Evolutionary conservation across 495 filamentous ascomycete genomes (phyloP), one percentile per base, ranked within the genome.

Genomic region (Diplogelasinospora grovesii): DNA sequence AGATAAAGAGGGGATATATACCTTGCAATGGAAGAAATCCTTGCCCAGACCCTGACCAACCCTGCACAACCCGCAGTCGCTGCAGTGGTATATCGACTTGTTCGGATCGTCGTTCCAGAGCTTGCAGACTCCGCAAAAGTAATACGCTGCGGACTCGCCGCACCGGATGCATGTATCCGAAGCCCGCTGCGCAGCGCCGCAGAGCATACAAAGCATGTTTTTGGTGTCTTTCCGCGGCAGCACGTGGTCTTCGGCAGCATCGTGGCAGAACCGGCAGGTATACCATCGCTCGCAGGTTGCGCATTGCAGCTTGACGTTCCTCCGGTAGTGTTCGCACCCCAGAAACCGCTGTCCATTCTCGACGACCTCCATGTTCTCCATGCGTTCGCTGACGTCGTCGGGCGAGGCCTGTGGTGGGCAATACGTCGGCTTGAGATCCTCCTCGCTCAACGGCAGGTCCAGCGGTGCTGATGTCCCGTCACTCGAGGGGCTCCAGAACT

Each of bases 151-250:
- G 36, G 75, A 77, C 52, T 81, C 76, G 22, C 79, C 82, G 60
- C 92, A 99, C 15, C 78, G 57, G 26, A 68, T 61, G 60, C 92
- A 99, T 27, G 75, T 70, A 43, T 92, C 83, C 22, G 75, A 75
- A 10, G 87, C 93, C 34, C 78, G 77, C 53, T 99, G 92, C 8
- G 92, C 80, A 51, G 80, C 81, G 8, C 81, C 81, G 64, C 92
- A 99, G 21, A 89, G 71, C 92, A 99, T 99, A 66, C 92, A 99
- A 15, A 97, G 71, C 92, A 99, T 99, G 57, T 96, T 82, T 62
- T 83, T 82, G 19, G 89, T 97, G 45, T 84, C 82, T 35, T 76
- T 78, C 31, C 92, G 80, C 52, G 83, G 76, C 40, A 99, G 70
- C 51, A 64, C 69, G 64, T 98, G 92, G 53, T 88, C 81, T 58